Conservation (phyloP, 192 early-diverging fungal species). For the Mortierella alpina region DNA sequence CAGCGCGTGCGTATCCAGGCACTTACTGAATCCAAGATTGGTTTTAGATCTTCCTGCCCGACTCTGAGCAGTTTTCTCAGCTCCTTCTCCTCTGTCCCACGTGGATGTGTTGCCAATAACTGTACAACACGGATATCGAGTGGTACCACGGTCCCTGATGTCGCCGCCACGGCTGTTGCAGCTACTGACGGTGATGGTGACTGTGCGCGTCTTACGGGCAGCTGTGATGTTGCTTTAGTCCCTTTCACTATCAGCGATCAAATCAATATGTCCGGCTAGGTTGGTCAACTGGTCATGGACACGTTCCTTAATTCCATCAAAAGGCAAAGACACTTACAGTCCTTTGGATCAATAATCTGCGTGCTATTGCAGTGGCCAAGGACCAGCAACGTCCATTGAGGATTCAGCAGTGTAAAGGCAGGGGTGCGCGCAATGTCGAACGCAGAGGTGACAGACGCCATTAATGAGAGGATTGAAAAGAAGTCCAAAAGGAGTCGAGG, state of each 20-base stretch:
- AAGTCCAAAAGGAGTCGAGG: background rate
- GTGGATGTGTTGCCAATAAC: slow-evolving; percentile 24
- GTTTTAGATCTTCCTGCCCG: slow-evolving; percentile 21
- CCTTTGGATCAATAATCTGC: slow-evolving; percentile 35
- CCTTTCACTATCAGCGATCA: slow-evolving; percentile 26
- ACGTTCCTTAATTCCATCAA: background rate
- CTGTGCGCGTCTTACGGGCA: slow-evolving; percentile 21
- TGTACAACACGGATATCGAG: slow-evolving; percentile 43
- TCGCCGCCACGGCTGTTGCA: slow-evolving; percentile 5
- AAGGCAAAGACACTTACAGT: slow-evolving; percentile 24
- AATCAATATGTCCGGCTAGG: background rate
- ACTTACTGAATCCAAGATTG: slow-evolving; percentile 31
- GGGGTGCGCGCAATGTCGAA: too few relatives aligned
- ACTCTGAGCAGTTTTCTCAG: slow-evolving; percentile 12
- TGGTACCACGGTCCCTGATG: slow-evolving; percentile 30
- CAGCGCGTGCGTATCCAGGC: too few relatives aligned
- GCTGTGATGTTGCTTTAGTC: slow-evolving; percentile 14
- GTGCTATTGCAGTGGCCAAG: slow-evolving; percentile 5
- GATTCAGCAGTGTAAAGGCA: too few relatives aligned
- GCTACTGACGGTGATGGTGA: slow-evolving; percentile 35
- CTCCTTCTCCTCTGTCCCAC: slow-evolving; percentile 32
- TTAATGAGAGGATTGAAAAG: background rate
- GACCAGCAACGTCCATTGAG: background rate
- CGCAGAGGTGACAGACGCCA: too few relatives aligned
- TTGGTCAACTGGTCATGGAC: background rate